These are phyloP conservation scores for Cinnamomum micranthum DNA, from an alignment of 164 flowering plant species.

Conservation along the genomic window DNA sequence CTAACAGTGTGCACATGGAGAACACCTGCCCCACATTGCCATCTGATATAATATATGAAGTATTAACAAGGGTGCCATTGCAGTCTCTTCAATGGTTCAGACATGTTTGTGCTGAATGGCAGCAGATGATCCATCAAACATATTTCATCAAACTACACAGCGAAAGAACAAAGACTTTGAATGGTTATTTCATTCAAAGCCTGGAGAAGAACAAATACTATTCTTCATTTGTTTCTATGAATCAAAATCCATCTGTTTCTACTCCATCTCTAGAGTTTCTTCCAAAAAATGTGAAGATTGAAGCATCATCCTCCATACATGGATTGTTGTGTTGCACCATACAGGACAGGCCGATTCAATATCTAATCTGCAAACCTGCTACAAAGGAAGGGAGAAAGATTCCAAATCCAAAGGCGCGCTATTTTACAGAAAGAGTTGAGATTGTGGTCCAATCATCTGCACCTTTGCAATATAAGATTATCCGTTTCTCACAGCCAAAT, in stretches of 20 bases:
- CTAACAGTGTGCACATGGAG: too few species aligned
- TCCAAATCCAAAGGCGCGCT: neutral
- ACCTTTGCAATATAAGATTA: neutral
- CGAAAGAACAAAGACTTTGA: neutral
- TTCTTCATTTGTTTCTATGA: neutral
- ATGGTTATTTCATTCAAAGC: constrained; percentile 1
- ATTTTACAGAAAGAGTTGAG: neutral
- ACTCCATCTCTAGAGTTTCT: neutral
- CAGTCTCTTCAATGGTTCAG: neutral
- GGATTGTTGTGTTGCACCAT: neutral
- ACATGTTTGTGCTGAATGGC: neutral
- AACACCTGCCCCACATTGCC: neutral
- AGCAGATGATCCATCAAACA: neutral
- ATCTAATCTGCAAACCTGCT: neutral
- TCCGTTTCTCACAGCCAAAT: neutral
- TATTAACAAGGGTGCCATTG: neutral
- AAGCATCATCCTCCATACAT: neutral
- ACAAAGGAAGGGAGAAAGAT: neutral
- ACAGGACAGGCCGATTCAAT: neutral
- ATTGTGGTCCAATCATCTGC: neutral
- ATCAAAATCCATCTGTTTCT: neutral
- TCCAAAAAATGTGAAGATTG: constrained; percentile 1
- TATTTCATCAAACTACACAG: neutral
- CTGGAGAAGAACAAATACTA: neutral
- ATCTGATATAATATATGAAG: neutral